Base-by-base conservation (phyloP, 768 basidiomycete genomes). In the Amanita fuliginea region DNA sequence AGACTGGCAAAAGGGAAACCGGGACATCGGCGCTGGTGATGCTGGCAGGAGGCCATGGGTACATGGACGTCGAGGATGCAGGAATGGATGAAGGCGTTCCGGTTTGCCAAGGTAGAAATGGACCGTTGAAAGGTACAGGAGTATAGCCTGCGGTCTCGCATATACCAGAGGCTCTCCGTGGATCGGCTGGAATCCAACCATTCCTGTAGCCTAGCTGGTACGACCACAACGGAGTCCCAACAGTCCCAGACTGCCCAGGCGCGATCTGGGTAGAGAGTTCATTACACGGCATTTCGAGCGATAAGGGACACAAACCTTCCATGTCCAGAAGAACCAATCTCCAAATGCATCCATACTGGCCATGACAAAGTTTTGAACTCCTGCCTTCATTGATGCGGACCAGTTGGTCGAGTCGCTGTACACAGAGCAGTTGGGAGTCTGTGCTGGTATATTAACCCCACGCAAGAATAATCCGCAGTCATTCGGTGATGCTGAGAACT, bases 171-270 rank as follows among this genome's bases (percentile, higher is more conserved):
- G 79, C 75, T 4, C 56, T 63, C 39, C 87, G 71, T 14, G 88
- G 88, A 61, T 92, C 84, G 1, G 62, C 60, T 6, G 89, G 86
- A 34, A 90, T 78, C 81, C 84, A 90, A 24, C 88, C 90, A 26
- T 82, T 67, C 55, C 78, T 65, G 48, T 90, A 70, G 3, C 69
- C 68, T 0, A 71, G 64, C 47, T 68, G 62, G 53, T 73, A 73
- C 0, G 68, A 68, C 71, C 71, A 73, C 21, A 65, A 55, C 5
- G 71, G 70, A 3, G 69, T 49, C 51, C 67, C 63, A 18, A 68
- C 58, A 6, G 55, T 56, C 22, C 67, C 68, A 9, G 62, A 58
- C 50, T 55, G 78, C 74, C 60, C 83, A 68, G 74, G 72, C 19
- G 58, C 64, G 30, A 69, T 64, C 67, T 66, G 24, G 26, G 34